Base-by-base conservation (phyloP, 1,284 basidiomycete genomes). In the Peniophora sp. region DNA sequence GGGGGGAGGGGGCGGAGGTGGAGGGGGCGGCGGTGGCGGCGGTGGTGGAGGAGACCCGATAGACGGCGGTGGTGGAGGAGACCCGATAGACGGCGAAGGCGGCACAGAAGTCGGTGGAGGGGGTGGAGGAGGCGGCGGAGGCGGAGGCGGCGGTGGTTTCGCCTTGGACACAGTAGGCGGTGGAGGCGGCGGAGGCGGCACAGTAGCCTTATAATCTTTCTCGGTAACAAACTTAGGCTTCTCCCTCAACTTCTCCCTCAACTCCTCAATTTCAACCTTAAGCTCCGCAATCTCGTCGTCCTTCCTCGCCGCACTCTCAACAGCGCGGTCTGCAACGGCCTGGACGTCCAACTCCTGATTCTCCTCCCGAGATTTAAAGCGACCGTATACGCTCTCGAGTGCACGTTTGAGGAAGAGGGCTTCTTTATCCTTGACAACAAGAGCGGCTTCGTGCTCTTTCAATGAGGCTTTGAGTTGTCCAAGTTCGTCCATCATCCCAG, bases 361-460 rank as follows among this genome's bases (percentile, higher is more conserved):
- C 48, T 77, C 74, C 51, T 79, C 73, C 51, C 73, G 66, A 2
- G 77, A 70, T 9, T 75, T 74, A 63, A 93, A 86, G 16, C 88
- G 78, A 17, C 83, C 85, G 63, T 90, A 90, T 6, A 95, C 86
- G 6, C 88, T 86, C 64, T 92, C 89, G 39, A 96, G 71, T 12
- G 89, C 88, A 14, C 86, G 83, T 61, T 92, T 92, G 46, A 93
- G 73, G 59, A 85, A 89, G 1, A 78, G 61, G 48, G 87, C 75
- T 55, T 92, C 88, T 60, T 89, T 90, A 55, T 85, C 79, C 60
- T 82, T 86, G 50, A 75, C 68, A 11, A 68, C 66, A 2, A 82
- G 47, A 2, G 65, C 59, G 3, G 63, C 63, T 48, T 86, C 83
- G 39, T 81, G 63, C 45, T 85, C 81, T 1, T 65, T 67, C 41